Conservation (phyloP, 306 rosid species). For the Lablab purpureus region DNA sequence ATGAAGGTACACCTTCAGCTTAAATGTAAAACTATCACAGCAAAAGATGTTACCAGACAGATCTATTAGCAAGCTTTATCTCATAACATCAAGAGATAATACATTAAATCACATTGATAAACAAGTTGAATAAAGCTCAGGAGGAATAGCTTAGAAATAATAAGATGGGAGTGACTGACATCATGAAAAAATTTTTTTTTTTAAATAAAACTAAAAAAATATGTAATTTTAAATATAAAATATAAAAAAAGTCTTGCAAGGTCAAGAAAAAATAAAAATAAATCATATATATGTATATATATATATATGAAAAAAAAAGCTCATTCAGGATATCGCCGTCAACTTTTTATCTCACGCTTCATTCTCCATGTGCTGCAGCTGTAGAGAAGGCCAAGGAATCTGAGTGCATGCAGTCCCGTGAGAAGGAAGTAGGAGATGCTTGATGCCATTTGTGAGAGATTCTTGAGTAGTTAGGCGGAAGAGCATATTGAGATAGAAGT, state of each 20-base stretch:
- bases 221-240: fast-evolving
- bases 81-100: not conserved
- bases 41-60: not conserved
- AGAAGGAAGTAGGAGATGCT: conserved; percentile 1
- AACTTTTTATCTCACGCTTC: conserved; percentile 3
- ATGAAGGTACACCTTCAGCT: not conserved
- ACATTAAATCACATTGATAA: too few relatives aligned
- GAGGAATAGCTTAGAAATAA: conserved; percentile 58
- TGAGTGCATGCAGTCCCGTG: not conserved
- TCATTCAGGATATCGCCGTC: conserved; percentile 76
- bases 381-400: conserved; percentile 37
- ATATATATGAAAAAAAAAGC: conserved; percentile 34
- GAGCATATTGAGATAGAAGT: conserved; percentile 53
- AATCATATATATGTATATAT: too few relatives aligned
- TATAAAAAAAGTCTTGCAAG: conserved; percentile 74
- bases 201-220: too few relatives aligned
- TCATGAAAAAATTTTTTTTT: not conserved
- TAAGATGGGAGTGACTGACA: conserved; percentile 31
- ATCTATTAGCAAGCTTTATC: not conserved
- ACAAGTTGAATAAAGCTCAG: conserved; percentile 78
- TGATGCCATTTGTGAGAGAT: conserved; percentile 44
- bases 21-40: not conserved
- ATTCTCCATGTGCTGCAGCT: conserved; percentile 22
- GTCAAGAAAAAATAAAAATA: conserved; percentile 62
- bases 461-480: conserved; percentile 27